Percentiles rank a stretch among this genome's conserved stretches.
Conservation (phyloP, 2,329 filamentous ascomycete genomes). For the Metarhizium humberi region DNA sequence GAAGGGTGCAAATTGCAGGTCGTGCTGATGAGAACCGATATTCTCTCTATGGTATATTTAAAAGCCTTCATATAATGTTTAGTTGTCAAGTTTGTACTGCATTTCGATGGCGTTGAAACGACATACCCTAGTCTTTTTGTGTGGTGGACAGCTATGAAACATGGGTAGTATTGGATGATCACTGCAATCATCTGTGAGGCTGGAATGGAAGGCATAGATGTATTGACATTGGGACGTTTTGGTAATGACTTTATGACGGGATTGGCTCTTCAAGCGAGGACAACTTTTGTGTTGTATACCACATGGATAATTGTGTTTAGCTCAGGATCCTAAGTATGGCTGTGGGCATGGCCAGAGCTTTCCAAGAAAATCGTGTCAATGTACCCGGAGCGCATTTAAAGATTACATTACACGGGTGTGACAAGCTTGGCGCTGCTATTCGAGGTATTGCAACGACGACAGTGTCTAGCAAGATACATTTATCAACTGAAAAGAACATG, state of each 20-base stretch:
- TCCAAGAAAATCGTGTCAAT: no score
- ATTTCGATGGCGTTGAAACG: constrained; percentile 24
- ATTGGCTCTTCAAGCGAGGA: neutral
- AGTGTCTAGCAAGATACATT: no score
- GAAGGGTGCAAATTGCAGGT: neutral
- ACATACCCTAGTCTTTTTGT: constrained; percentile 19
- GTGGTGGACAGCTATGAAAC: constrained; percentile 7
- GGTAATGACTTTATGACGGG: neutral
- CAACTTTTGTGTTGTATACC: neutral
- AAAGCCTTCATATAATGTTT: neutral
- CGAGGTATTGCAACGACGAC: no score
- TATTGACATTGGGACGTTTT: neutral
- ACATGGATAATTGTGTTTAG: neutral
- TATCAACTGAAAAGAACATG: no score
- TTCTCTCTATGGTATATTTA: neutral
- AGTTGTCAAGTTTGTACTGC: constrained; percentile 12
- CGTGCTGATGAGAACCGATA: neutral
- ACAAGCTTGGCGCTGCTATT: no score
- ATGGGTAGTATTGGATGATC: neutral
- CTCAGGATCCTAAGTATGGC: neutral
- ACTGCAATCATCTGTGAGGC: neutral
- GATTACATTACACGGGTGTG: no score
- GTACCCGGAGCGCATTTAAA: no score
- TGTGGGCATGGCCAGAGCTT: no score
- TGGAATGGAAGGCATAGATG: constrained; percentile 2